Base-by-base conservation (phyloP, 2,329 filamentous ascomycete genomes). In the Venturia oleaginea region DNA sequence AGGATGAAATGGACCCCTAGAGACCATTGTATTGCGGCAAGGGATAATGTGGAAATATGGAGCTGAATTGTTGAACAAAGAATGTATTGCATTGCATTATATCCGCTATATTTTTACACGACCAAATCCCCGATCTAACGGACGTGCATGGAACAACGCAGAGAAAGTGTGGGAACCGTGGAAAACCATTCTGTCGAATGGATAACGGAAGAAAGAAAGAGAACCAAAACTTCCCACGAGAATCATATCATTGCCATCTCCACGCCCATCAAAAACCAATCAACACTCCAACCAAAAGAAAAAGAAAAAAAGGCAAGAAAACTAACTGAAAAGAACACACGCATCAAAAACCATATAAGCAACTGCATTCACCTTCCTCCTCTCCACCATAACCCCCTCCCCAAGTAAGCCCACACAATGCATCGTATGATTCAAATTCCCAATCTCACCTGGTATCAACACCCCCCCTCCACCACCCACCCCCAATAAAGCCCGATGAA, bases 391-490 rank as follows among this genome's bases (percentile, higher is more conserved):
- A 11, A n/a, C 46, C 34, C 57, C 62, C 32, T 63, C 48, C 27
- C 61, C 63, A 7, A 64, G 27, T 22, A 64, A 51, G 10, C 51
- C 63, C 4, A 64, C 55, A 46, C 63, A 64, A 61, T 64, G 63
- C 42, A 24, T 34, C 32, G 63, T 64, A 46, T 64, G 63, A 42
- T 64, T 51, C 22, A 64, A 32, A 46, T 30, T 64, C 42, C 55
- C 63, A 4, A 64, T 46, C 38, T 64, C 63, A 27, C 40, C 34
- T 0, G 63, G 63, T 1, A 64, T 13, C 24, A 64, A n/a, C 32
- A 38, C 34, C 19, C 22, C 38, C 43, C 19, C n/a, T 3, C n/a
- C 5, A 2, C 27, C 38, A 6, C 17, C 27, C 17, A 11, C n/a
- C 17, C 8, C 8, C 60, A 32, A 62, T 22, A 13, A 46, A 3